Conservation (phyloP, 1,284 basidiomycete species). For the Leccinum fallax region DNA sequence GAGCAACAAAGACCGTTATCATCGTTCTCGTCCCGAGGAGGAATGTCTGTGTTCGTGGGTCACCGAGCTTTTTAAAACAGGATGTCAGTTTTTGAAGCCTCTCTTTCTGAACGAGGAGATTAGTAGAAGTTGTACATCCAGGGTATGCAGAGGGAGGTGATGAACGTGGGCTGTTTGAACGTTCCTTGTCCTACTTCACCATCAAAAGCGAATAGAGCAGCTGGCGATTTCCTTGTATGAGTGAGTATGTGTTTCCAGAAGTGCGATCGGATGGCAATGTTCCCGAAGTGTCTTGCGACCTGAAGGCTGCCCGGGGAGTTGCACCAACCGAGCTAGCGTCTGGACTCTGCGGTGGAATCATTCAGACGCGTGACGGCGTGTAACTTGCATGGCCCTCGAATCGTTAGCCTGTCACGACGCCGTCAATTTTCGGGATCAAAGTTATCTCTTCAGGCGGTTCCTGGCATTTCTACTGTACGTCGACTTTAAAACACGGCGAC, state of each 20-base stretch:
- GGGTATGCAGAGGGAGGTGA: constrained; percentile 30
- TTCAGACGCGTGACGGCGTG: too few species aligned
- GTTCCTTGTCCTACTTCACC: constrained; percentile 20
- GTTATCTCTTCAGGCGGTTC: too few species aligned
- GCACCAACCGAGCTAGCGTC: constrained; percentile 39
- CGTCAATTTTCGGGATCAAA: too few species aligned
- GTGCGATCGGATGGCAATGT: constrained; percentile 24
- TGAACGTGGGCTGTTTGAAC: constrained; percentile 33
- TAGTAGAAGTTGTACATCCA: constrained; percentile 30
- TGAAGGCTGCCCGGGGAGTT: constrained; percentile 36
- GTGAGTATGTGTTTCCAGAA: constrained; percentile 33
- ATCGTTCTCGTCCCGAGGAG: constrained; percentile 21
- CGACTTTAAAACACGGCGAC: too few species aligned
- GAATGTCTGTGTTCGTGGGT: constrained; percentile 13
- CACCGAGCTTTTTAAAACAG: constrained; percentile 21
- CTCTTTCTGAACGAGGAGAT: constrained; percentile 29
- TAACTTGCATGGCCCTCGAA: too few species aligned
- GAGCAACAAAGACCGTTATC: constrained; percentile 26
- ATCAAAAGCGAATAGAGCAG: constrained; percentile 29
- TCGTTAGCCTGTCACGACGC: too few species aligned
- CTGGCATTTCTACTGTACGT: too few species aligned
- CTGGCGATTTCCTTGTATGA: constrained; percentile 21
- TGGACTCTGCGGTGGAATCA: neutral
- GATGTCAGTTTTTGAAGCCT: constrained; percentile 22
- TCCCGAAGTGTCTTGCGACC: constrained; percentile 32